phyloP scores from a whole-genome alignment of 2,329 filamentous ascomycete species.

The Bipolaris sorokiniana region DNA sequence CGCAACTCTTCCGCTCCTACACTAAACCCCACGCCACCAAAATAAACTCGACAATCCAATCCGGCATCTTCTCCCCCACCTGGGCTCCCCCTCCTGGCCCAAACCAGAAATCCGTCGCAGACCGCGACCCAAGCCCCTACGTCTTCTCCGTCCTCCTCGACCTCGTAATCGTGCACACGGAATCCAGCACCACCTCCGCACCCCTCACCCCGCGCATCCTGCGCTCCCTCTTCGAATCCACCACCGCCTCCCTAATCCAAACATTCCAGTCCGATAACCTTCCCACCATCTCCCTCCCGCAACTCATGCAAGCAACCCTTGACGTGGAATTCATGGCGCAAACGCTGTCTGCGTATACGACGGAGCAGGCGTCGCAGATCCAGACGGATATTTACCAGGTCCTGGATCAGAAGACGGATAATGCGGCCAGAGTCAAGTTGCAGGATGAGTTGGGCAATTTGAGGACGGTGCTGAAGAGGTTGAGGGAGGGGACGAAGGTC shows the following conservation, averaged over 20 bases:
- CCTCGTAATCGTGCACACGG: conserved; percentile 89
- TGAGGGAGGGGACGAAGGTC: conserved; percentile 47
- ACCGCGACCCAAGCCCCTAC: conserved; percentile 81
- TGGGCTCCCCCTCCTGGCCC: conserved; percentile 69
- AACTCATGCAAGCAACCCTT: conserved; percentile 94
- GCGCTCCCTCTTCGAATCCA: conserved; percentile 83
- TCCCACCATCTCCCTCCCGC: conserved; percentile 73
- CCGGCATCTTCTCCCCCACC: conserved; percentile 71
- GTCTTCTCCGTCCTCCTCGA: conserved; percentile 85
- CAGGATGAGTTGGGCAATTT: conserved; percentile 90
- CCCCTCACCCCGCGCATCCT: conserved; percentile 81
- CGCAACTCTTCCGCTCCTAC: conserved; percentile 89
- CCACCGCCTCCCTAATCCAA: conserved; percentile 78
- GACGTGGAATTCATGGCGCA: conserved; percentile 98
- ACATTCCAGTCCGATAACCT: conserved; percentile 67
- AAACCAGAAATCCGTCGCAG: conserved; percentile 48
- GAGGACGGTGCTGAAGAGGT: conserved; percentile 79
- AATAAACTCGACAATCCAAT: conserved; percentile 72
- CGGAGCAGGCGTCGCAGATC: conserved; percentile 77
- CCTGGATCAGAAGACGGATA: conserved; percentile 86
- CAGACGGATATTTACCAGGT: conserved; percentile 93
- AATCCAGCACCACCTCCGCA: conserved; percentile 64
- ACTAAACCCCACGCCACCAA: conserved; percentile 65
- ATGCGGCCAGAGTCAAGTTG: conserved; percentile 77
- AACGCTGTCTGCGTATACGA: conserved; percentile 88